Evolutionary conservation across 345 rosid genomes (phyloP).

Genomic region (Boechera stricta): DNA sequence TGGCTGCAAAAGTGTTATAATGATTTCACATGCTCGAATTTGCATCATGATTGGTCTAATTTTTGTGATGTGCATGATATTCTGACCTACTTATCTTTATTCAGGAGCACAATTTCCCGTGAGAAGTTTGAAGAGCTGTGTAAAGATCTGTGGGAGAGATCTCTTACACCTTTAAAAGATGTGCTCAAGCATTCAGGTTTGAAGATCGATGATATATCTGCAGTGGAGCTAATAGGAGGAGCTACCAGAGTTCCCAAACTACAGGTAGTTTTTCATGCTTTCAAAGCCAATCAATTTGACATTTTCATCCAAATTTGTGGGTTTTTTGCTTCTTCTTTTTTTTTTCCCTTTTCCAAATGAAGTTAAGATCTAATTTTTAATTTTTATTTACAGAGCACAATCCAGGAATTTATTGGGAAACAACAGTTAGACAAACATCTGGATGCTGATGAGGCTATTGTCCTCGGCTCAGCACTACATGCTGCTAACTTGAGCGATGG

Average conservation of each 20-base stretch:
- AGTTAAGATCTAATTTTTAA: not conserved
- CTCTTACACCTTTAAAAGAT: slow-evolving; percentile 80
- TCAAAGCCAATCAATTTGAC: slow-evolving; percentile 11
- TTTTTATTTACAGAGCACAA: slow-evolving; percentile 63
- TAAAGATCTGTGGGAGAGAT: slow-evolving; percentile 89
- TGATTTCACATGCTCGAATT: slow-evolving; percentile 20
- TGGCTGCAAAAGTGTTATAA: slow-evolving; percentile 9
- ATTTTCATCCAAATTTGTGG: slow-evolving; percentile 12
- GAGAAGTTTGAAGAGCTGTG: slow-evolving; percentile 98
- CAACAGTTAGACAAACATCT: slow-evolving; percentile 92
- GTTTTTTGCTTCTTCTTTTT: not conserved
- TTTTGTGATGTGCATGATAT: not conserved
- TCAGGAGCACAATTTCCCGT: slow-evolving; percentile 94
- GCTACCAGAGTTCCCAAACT: slow-evolving; percentile 99
- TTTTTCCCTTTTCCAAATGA: not conserved
- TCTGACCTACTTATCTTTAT: slow-evolving; percentile 18
- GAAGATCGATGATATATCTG: slow-evolving; percentile 77
- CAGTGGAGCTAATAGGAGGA: slow-evolving; percentile 96
- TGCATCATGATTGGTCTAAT: slow-evolving; percentile 2
- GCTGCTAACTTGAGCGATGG: slow-evolving; percentile 99
- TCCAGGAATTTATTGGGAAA: slow-evolving; percentile 93
- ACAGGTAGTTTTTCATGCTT: slow-evolving; percentile 65
- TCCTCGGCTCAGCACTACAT: slow-evolving; percentile 89
- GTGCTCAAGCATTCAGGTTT: slow-evolving; percentile 79
- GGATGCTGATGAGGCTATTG: slow-evolving; percentile 99